These are phyloP conservation scores for Nitzschia sp. DNA, from an alignment of 108 stramenopile species.

Conservation along the genomic window DNA sequence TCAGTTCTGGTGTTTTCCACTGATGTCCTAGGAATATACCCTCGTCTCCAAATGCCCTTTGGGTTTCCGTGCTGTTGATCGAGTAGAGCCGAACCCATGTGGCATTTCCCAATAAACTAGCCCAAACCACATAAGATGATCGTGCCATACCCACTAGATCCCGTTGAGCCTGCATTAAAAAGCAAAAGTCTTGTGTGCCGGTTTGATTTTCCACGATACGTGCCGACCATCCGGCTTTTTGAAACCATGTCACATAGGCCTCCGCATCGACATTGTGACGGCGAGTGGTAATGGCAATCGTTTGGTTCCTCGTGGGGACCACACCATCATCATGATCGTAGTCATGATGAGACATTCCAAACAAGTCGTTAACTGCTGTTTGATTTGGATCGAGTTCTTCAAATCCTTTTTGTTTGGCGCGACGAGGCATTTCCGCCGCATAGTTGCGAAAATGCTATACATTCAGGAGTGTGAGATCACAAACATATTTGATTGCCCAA, in stretches of 20 bases:
- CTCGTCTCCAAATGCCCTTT: not conserved
- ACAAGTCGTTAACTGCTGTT: conserved; percentile 33
- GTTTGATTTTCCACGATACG: conserved; percentile 38
- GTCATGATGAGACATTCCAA: conserved; percentile 36
- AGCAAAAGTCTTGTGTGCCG: conserved; percentile 62
- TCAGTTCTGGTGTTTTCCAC: not conserved
- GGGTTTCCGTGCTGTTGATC: not conserved
- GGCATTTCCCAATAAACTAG: conserved; percentile 50
- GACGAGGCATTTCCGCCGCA: not conserved
- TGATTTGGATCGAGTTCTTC: conserved; percentile 51
- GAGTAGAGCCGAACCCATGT: conserved; percentile 16
- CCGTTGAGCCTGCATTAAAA: conserved; percentile 43
- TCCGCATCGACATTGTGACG: conserved; percentile 21
- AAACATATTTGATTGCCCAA: no score
- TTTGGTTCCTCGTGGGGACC: no score
- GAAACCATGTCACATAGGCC: conserved; percentile 29
- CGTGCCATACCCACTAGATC: conserved; percentile 33
- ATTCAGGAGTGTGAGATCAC: no score
- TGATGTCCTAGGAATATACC: not conserved
- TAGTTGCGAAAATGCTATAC: not conserved
- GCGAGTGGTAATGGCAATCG: conserved; percentile 39
- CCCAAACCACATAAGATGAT: conserved; percentile 50
- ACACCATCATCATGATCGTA: not conserved
- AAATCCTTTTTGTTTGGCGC: conserved; percentile 13
- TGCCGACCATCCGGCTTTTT: conserved; percentile 31